Percentiles rank a stretch among this genome's conserved stretches.
Evolutionary conservation across 108 stramenopile species (phyloP).

Genomic region (Nannochloropsis granulata): DNA sequence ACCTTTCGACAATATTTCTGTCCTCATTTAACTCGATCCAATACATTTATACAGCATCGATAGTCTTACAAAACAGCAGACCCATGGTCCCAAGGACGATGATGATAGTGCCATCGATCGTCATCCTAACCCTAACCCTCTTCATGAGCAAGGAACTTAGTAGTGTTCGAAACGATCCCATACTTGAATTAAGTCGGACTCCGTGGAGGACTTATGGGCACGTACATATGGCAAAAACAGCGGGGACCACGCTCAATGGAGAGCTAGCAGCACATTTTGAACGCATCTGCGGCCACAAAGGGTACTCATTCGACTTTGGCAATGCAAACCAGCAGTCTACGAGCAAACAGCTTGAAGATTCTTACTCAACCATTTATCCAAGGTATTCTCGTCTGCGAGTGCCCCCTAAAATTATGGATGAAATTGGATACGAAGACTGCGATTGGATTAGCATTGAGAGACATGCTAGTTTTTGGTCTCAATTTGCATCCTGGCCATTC

Average conservation of each 20-base stretch:
- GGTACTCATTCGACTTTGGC: conserved; percentile 16
- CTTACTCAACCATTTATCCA: not conserved
- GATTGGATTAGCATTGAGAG: conserved; percentile 12
- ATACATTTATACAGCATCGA: too few relatives aligned
- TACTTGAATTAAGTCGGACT: too few relatives aligned
- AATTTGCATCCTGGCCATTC: not conserved
- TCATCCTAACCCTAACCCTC: too few relatives aligned
- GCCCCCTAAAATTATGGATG: not conserved
- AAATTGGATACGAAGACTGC: conserved; percentile 32
- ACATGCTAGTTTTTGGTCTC: not conserved
- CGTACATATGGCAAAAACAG: conserved; percentile 37
- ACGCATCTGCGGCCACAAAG: conserved; percentile 28
- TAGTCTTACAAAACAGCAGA: too few relatives aligned
- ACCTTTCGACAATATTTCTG: too few relatives aligned
- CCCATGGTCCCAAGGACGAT: too few relatives aligned
- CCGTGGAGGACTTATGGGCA: conserved; percentile 34
- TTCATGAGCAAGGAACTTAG: too few relatives aligned
- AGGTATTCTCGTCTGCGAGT: not conserved
- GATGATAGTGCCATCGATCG: too few relatives aligned
- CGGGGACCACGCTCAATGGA: conserved; percentile 19
- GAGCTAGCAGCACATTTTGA: conserved; percentile 15
- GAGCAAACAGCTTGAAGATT: not conserved
- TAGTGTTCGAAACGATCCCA: too few relatives aligned
- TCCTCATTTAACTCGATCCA: too few relatives aligned
- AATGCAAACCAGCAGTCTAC: not conserved